Evolutionary conservation across 192 early-diverging fungal genomes (phyloP).

Genomic region (Diversispora eburnea): DNA sequence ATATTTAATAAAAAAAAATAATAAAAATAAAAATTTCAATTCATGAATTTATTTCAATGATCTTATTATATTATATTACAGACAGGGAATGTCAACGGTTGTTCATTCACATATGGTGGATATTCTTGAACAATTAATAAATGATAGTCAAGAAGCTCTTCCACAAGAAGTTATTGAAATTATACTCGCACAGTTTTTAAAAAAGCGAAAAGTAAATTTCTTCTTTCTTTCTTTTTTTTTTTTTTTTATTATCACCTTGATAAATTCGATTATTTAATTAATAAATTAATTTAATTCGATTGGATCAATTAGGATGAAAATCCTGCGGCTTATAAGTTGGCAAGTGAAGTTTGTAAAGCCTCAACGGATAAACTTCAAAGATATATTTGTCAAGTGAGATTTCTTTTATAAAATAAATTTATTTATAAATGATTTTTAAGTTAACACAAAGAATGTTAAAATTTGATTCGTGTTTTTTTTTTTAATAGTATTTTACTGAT

Average conservation of each 20-base stretch:
- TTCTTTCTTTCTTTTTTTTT: background rate
- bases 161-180: slow-evolving; percentile 81
- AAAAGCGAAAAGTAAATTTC: slow-evolving; percentile 54
- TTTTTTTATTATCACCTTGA: background rate
- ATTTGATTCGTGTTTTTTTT: slow-evolving; percentile 1
- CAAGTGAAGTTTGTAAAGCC: slow-evolving; percentile 73
- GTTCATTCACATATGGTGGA: slow-evolving; percentile 77
- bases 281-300: background rate
- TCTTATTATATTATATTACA: too few relatives aligned
- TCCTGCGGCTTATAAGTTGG: slow-evolving; percentile 67
- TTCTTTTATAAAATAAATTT: background rate
- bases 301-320: slow-evolving; percentile 50
- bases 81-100: slow-evolving; percentile 67
- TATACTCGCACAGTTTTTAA: slow-evolving; percentile 74
- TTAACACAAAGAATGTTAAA: too few relatives aligned
- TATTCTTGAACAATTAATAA: slow-evolving; percentile 77
- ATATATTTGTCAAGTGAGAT: slow-evolving; percentile 77
- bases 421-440: too few relatives aligned
- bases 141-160: slow-evolving; percentile 59
- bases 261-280: background rate
- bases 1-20: too few relatives aligned
- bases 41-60: slow-evolving; percentile 10
- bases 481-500: slow-evolving; percentile 78
- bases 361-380: slow-evolving; percentile 80
- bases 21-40: background rate